phyloP scores from a whole-genome alignment of 495 filamentous ascomycete species.

The Podospora pseudocomata region DNA sequence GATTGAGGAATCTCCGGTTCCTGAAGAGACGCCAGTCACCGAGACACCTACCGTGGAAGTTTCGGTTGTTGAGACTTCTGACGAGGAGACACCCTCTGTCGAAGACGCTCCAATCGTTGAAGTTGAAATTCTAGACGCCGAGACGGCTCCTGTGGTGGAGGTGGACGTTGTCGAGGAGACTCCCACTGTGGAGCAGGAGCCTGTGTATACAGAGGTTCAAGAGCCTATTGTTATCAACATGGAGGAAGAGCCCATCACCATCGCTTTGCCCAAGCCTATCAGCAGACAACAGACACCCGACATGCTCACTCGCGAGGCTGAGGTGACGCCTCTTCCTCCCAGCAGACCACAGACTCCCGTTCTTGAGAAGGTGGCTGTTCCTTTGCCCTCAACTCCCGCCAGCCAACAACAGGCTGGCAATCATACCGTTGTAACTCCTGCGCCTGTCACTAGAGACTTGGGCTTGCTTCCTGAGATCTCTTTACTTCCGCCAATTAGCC shows the following conservation, averaged over 20 bases:
- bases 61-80: neutral
- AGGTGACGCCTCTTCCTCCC: neutral
- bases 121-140: neutral
- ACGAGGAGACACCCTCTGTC: neutral
- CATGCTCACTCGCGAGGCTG: neutral
- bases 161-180: neutral
- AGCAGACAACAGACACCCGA: neutral
- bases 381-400: neutral
- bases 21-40: neutral
- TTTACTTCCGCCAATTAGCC: slow-evolving; percentile 22
- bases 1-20: neutral
- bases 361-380: slow-evolving; percentile 1
- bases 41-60: neutral
- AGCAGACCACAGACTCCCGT: slow-evolving; percentile 10
- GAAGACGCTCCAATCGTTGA: neutral
- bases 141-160: neutral
- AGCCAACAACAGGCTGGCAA: neutral
- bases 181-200: neutral
- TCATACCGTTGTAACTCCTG: neutral
- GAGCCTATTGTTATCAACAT: neutral
- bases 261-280: slow-evolving; percentile 8
- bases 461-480: slow-evolving; percentile 27
- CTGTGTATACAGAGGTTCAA: neutral
- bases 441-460: slow-evolving; percentile 15
- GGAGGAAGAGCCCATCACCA: slow-evolving; percentile 10